Evolutionary conservation across 352 stramenopile genomes (phyloP).

Genomic region (Paralagenidium karlingii): DNA sequence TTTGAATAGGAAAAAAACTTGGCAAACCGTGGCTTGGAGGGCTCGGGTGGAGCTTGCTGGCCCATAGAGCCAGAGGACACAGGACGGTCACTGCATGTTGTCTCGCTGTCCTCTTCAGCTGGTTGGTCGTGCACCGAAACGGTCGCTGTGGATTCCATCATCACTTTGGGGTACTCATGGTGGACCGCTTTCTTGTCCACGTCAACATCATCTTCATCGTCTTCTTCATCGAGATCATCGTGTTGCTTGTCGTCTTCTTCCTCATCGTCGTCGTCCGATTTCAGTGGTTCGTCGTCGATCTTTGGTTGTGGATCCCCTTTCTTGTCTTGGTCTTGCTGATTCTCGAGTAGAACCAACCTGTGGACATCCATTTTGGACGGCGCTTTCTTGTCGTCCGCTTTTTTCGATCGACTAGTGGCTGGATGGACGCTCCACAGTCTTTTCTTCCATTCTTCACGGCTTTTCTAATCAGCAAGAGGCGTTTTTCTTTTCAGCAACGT

Average conservation of each 20-base stretch:
- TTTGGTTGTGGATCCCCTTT: not conserved
- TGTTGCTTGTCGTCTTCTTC: not conserved
- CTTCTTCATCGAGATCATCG: conserved; percentile 4
- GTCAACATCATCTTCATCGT: not conserved
- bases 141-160: conserved; percentile 4
- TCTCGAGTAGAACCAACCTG: not conserved
- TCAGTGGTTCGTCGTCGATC: not conserved
- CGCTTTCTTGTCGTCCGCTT: not conserved
- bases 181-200: not conserved
- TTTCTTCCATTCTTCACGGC: conserved; percentile 15
- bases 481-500: not conserved
- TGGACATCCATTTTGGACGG: too few species aligned
- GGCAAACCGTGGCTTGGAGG: too few species aligned
- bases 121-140: conserved; percentile 1
- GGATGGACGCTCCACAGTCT: conserved; percentile 13
- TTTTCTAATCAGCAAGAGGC: conserved; percentile 4
- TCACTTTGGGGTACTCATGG: conserved; percentile 4
- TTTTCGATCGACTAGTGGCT: not conserved
- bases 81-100: conserved; percentile 5
- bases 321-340: conserved; percentile 1
- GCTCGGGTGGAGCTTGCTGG: too few species aligned
- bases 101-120: not conserved
- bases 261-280: not conserved
- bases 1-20: too few species aligned
- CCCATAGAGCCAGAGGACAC: conserved; percentile 1